A percentile compares a stretch with the other conserved stretches of the same genome.
Conservation (phyloP, 306 rosid genomes). For the Vachellia collinsii region DNA sequence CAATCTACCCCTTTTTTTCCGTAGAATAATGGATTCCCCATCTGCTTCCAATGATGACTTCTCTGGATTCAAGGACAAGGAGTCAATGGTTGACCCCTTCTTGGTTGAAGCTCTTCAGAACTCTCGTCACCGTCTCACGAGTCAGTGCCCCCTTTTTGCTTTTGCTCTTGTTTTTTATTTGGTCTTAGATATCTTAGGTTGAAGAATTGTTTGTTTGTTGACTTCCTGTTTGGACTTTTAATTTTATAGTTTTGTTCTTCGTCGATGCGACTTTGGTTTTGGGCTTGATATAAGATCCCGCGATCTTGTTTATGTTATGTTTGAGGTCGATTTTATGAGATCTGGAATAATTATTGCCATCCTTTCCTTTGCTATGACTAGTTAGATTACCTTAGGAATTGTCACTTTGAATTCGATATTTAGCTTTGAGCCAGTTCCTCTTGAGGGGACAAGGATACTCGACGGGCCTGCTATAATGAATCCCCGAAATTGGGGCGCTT, state of each 20-base stretch:
- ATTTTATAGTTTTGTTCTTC: background rate
- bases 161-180: background rate
- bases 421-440: background rate
- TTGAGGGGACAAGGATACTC: background rate
- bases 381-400: background rate
- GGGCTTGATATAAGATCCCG: constrained; percentile 21
- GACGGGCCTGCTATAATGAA: background rate
- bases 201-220: background rate
- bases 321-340: background rate
- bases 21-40: constrained; percentile 55
- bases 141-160: constrained; percentile 45
- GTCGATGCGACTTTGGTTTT: constrained; percentile 30
- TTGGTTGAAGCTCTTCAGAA: constrained; percentile 93
- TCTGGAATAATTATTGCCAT: constrained; percentile 26
- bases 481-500: background rate
- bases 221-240: background rate
- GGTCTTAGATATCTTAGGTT: background rate
- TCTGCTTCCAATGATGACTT: constrained; percentile 49
- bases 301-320: constrained; percentile 15
- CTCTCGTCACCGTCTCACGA: constrained; percentile 90
- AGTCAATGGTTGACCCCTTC: constrained; percentile 84
- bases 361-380: background rate
- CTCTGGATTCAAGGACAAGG: constrained; percentile 57
- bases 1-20: background rate
- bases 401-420: background rate